Conservation (phyloP, 768 basidiomycete species). For the Lactarius sp. region DNA sequence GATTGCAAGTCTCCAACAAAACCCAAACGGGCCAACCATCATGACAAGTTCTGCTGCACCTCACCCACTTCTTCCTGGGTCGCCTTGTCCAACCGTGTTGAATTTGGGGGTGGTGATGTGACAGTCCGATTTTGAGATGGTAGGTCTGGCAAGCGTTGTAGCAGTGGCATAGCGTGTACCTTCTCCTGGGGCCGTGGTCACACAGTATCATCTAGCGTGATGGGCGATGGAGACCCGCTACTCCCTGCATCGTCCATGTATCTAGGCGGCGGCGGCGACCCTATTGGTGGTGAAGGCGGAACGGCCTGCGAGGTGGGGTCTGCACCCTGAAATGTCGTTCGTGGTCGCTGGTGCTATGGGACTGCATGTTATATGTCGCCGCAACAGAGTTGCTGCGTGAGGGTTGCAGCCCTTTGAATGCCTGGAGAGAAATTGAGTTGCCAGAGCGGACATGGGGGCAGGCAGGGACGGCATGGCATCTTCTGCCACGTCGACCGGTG, state of each 20-base stretch:
- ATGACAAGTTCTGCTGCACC: too few species aligned
- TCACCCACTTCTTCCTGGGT: too few species aligned
- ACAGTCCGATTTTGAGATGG: background rate
- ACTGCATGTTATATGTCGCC: background rate
- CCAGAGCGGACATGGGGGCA: conserved; percentile 3
- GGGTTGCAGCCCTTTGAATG: conserved; percentile 44
- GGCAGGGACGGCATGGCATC: conserved; percentile 17
- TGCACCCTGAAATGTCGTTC: background rate
- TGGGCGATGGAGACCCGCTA: conserved; percentile 8
- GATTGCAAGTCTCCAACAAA: too few species aligned
- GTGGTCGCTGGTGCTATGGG: background rate
- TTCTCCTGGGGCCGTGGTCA: conserved; percentile 10
- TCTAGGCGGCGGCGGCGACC: conserved; percentile 11
- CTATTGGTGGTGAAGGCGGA: conserved; percentile 24
- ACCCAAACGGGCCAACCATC: too few species aligned
- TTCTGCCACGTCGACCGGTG: background rate
- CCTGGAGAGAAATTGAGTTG: conserved; percentile 58
- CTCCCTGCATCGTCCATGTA: conserved; percentile 2
- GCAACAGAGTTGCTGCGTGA: background rate
- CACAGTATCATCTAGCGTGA: background rate
- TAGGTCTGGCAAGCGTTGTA: background rate
- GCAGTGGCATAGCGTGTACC: background rate
- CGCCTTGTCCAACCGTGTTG: too few species aligned
- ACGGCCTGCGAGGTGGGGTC: conserved; percentile 8
- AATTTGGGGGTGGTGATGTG: background rate